phyloP scores from a whole-genome alignment of 495 filamentous ascomycete genomes.

The Talaromyces proteolyticus region DNA sequence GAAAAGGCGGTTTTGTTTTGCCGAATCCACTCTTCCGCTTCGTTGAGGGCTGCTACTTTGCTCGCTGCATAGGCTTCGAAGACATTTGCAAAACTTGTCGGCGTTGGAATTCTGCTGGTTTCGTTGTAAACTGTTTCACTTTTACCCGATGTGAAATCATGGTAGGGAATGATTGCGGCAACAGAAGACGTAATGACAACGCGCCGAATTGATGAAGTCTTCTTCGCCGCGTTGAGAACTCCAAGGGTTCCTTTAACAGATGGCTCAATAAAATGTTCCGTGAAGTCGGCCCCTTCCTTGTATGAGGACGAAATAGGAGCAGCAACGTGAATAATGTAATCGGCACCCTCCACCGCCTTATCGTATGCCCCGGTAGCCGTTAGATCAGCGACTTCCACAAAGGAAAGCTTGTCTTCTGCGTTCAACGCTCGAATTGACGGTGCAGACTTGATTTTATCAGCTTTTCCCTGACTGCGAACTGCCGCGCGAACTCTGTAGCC shows the following conservation, averaged over 20 bases:
- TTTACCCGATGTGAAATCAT: conserved; percentile 7
- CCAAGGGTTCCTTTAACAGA: conserved; percentile 29
- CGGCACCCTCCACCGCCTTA: conserved; percentile 15
- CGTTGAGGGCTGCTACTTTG: conserved; percentile 22
- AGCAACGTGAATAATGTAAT: conserved; percentile 25
- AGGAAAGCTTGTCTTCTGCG: neutral
- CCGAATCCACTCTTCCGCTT: conserved; percentile 13
- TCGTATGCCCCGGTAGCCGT: conserved; percentile 16
- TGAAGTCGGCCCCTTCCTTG: neutral
- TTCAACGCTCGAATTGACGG: conserved; percentile 5
- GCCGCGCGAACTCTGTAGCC: conserved; percentile 19
- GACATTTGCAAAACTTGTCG: conserved; percentile 1
- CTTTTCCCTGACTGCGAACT: conserved; percentile 12
- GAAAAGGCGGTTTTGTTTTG: conserved; percentile 12
- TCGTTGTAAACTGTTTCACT: neutral
- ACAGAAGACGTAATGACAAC: conserved; percentile 41
- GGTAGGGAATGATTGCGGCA: conserved; percentile 13
- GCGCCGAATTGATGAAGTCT: conserved; percentile 23
- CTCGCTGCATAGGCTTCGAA: conserved; percentile 19
- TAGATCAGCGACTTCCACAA: conserved; percentile 21
- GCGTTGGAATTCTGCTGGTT: conserved; percentile 4
- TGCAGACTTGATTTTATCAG: conserved; percentile 6
- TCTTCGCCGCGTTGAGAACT: conserved; percentile 34
- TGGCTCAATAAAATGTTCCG: conserved; percentile 20
- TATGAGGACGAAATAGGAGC: conserved; percentile 14